Evolutionary conservation across 805 yeast species (phyloP).

Genomic region (Suhomyces tanzawaensis): DNA sequence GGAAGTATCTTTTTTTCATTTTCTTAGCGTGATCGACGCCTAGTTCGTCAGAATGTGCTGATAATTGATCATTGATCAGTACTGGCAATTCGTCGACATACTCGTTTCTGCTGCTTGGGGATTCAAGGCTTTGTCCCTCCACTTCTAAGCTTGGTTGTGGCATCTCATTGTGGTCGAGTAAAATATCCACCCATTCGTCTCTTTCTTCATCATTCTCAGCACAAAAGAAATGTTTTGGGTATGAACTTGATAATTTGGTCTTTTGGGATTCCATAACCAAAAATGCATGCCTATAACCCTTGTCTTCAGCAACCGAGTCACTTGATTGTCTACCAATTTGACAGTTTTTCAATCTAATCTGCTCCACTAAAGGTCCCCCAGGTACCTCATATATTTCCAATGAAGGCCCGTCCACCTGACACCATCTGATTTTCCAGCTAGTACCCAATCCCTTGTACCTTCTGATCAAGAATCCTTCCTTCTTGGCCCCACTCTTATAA

Average conservation of each 20-base stretch:
- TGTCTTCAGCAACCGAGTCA: conserved; percentile 42
- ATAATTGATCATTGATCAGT: conserved; percentile 7
- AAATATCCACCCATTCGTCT: conserved; percentile 62
- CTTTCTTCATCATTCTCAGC: conserved; percentile 78
- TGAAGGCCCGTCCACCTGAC: conserved; percentile 58
- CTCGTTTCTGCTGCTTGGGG: conserved; percentile 10
- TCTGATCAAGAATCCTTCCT: conserved; percentile 65
- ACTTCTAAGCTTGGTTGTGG: background rate
- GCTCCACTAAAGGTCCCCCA: conserved; percentile 54
- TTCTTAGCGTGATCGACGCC: conserved; percentile 39
- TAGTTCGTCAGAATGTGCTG: conserved; percentile 5
- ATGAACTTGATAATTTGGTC: conserved; percentile 30
- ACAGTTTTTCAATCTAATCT: conserved; percentile 47
- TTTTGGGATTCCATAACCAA: conserved; percentile 47
- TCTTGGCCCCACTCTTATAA: conserved; percentile 49
- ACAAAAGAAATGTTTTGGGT: conserved; percentile 63
- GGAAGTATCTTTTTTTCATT: conserved; percentile 56
- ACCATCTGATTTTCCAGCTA: conserved; percentile 69
- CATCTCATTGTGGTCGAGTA: conserved; percentile 33
- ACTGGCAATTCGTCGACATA: conserved; percentile 11
- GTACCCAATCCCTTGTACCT: conserved; percentile 62
- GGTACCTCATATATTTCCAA: conserved; percentile 57
- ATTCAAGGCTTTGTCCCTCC: conserved; percentile 4
- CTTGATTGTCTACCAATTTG: conserved; percentile 54
- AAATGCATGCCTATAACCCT: conserved; percentile 60